Base-by-base conservation (phyloP, 768 basidiomycete genomes). In the Rhodotorula taiwanensis region DNA sequence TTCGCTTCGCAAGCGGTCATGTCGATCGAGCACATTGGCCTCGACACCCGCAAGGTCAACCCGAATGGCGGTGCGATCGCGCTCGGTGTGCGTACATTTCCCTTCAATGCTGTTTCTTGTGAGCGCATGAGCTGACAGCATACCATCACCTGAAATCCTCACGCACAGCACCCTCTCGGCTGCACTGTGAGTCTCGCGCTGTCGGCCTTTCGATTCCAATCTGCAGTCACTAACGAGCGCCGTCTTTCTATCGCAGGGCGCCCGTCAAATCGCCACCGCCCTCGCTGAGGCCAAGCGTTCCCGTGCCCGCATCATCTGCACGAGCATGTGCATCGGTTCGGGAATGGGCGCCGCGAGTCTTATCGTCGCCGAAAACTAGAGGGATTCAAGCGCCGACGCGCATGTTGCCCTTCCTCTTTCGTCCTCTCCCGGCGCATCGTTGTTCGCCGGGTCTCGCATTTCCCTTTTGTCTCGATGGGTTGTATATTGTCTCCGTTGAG, bases 311-410 rank as follows among this genome's bases (percentile, higher is more conserved):
- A 78, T 94, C 66, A 91, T 94, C 69, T 85, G 87, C 36, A 92
- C 89, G 4, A 86, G 83, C 69, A 94, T 94, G 91, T 93, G 90
- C 74, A 85, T 91, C 72, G 89, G 89, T n/a, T 4, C 36, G 36
- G 36, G 36, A 9, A 39, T 39, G 36, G 36, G 36, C 36, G 36
- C 36, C 36, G 36, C 36, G 36, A 39, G 36, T 16, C 16, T 39
- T 9, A 39, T 39, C 16, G n/a, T 53, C 36, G 16, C n/a, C 36
- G 11, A 14, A 11, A 23, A 23, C n/a, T 54, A 20, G n/a, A 39
- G 36, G 36, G 36, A n/a, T n/a, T n/a, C n/a, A n/a, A n/a, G n/a
- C n/a, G n/a, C n/a, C n/a, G n/a, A n/a, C n/a, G n/a, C n/a, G n/a
- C n/a, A n/a, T n/a, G n/a, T n/a, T n/a, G n/a, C n/a, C n/a, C n/a